These are phyloP conservation scores for Eucalyptus curtisii DNA, from an alignment of 345 rosid genomes.

Conservation along the genomic window DNA sequence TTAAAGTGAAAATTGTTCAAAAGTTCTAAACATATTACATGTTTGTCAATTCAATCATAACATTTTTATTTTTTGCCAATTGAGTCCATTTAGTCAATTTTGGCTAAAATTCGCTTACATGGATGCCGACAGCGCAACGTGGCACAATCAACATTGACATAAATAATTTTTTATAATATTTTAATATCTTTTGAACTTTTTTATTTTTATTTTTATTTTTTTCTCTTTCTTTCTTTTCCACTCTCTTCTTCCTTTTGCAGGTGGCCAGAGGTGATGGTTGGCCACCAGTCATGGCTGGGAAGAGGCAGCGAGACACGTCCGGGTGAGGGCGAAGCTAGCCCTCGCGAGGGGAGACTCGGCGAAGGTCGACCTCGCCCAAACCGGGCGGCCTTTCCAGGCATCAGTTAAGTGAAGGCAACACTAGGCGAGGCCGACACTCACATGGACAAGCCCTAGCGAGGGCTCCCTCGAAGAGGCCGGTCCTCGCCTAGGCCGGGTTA, in stretches of 20 bases:
- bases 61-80: no score
- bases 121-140: fast-evolving
- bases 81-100: fast-evolving
- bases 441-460: no score
- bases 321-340: fast-evolving
- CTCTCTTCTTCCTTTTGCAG: no score
- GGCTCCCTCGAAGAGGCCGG: no score
- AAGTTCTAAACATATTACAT: fast-evolving
- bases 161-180: no score
- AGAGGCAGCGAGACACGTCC: fast-evolving
- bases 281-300: fast-evolving
- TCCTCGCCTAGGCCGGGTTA: fast-evolving
- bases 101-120: no score
- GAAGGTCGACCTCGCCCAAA: fast-evolving
- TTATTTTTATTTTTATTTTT: no score
- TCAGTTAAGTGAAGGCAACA: no score
- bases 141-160: fast-evolving
- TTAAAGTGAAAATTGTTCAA: no score
- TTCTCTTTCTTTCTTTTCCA: no score
- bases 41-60: no score
- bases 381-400: fast-evolving
- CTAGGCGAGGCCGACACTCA: fast-evolving
- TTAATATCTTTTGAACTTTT: no score
- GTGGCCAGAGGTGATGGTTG: fast-evolving
- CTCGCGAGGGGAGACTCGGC: fast-evolving